Evolutionary conservation across 73 alveolate genomes (phyloP), one percentile per base, ranked within the genome.

Genomic region (Tetrahymena elliotti): DNA sequence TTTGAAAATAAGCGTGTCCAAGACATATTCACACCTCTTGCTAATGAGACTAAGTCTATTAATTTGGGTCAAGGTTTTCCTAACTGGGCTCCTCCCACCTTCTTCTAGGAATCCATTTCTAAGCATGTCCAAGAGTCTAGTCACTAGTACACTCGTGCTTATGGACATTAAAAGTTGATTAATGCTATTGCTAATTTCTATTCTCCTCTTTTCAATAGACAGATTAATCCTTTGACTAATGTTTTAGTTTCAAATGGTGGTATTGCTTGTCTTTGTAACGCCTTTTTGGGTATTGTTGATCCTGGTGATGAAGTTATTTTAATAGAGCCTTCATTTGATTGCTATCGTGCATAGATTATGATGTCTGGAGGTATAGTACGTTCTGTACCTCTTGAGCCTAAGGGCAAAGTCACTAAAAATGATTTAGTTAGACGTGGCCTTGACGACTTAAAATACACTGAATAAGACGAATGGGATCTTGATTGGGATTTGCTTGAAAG

Each of bases 401-500:
- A 68, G 33, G 88, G 88, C 34, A 68, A 68, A 68, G 88, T 68
- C 0, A 24, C 88, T 68, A 68, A 68, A 68, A 31, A n/a, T 31
- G 88, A 68, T 68, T 68, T 68, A 31, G 52, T 84, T 93, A 93
- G 83, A 41, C 53, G 47, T 38, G 47, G 95, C 47, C 38, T 93
- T 22, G 94, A 39, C 47, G 93, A 27, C 24, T 38, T 84, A 33
- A 52, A 47, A 47, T 93, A 39, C 34, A 20, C 36, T 93, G 24
- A 93, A 35, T 24, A 41, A 10, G 84, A 38, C 47, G 53, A 38
- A 24, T 93, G 95, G 95, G 83, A 37, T 39, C 15, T 93, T 35
- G 93, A 97, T 84, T 97, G 96, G 93, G 98, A 97, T 13, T 93
- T 93, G 35, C 95, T 97, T 53, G 98, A 97, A 84, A 93, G 82